Conservation (phyloP, 257 asterid species). For the Petunia axillaris region DNA sequence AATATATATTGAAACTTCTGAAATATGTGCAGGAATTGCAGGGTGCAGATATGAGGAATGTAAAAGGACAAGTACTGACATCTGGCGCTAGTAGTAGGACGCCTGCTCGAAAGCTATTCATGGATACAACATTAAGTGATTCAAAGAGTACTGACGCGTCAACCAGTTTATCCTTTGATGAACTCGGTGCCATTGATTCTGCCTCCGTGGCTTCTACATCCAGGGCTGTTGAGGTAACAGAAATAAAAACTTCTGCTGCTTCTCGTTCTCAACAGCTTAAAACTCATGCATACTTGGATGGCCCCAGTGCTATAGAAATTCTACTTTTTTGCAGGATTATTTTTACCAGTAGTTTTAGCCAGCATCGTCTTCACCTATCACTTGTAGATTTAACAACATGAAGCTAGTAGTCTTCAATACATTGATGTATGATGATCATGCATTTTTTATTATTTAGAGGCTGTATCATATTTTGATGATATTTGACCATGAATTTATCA, state of each 20-base stretch:
- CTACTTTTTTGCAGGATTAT: background rate
- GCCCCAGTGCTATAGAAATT: background rate
- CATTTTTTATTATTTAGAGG: background rate
- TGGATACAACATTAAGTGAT: constrained; percentile 64
- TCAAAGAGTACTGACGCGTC: constrained; percentile 73
- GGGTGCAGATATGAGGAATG: constrained; percentile 64
- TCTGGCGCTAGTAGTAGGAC: constrained; percentile 62
- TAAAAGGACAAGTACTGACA: constrained; percentile 55
- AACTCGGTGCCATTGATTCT: constrained; percentile 59
- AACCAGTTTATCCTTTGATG: constrained; percentile 56
- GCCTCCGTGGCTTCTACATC: constrained; percentile 75
- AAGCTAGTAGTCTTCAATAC: background rate
- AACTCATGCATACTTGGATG: constrained; percentile 10
- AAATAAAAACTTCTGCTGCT: constrained; percentile 15
- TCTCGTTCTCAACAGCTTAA: constrained; percentile 12
- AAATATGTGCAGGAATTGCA: constrained; percentile 51
- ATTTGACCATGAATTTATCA: constrained; percentile 27
- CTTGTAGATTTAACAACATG: background rate
- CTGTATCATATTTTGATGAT: background rate
- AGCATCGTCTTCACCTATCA: background rate
- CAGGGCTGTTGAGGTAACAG: constrained; percentile 65
- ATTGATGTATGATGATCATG: background rate
- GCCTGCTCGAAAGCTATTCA: constrained; percentile 65
- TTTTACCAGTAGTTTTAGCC: background rate
- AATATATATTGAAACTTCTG: constrained; percentile 16